These are phyloP conservation scores for Terana coerulea DNA, from an alignment of 768 basidiomycete genomes.

Conservation along the genomic window DNA sequence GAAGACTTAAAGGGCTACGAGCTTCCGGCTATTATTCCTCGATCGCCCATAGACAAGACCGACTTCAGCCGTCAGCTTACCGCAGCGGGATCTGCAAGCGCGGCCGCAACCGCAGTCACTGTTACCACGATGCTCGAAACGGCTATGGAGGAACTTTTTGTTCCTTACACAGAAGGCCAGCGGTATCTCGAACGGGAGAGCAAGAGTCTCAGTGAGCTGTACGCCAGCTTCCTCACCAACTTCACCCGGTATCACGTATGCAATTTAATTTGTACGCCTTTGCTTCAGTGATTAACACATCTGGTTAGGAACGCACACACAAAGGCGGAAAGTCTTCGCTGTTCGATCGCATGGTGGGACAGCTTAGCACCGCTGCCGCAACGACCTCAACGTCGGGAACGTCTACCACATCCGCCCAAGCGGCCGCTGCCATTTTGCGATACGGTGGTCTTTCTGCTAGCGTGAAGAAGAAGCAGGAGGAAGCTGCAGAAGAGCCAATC, in stretches of 20 bases:
- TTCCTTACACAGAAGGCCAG: constrained; percentile 88
- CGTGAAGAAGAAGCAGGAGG: constrained; percentile 13
- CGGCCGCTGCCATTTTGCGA: constrained; percentile 85
- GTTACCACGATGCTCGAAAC: constrained; percentile 88
- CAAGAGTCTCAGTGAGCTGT: constrained; percentile 76
- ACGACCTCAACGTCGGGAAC: constrained; percentile 56
- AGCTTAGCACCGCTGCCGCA: constrained; percentile 72
- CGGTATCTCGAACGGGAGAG: constrained; percentile 92
- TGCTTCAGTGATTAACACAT: not conserved
- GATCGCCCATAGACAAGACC: constrained; percentile 58
- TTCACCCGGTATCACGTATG: constrained; percentile 91
- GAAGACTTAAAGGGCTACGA: constrained; percentile 93
- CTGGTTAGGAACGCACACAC: constrained; percentile 46
- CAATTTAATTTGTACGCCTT: constrained; percentile 7
- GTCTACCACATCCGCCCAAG: constrained; percentile 73
- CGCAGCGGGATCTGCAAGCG: constrained; percentile 37
- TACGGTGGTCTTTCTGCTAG: constrained; percentile 68
- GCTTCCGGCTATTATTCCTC: constrained; percentile 61
- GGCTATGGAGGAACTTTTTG: constrained; percentile 94
- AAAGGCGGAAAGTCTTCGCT: constrained; percentile 67
- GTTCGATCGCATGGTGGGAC: constrained; percentile 92
- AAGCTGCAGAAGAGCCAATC: constrained; percentile 61
- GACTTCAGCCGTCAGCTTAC: constrained; percentile 56
- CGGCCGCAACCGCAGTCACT: constrained; percentile 50
- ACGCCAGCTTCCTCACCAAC: constrained; percentile 59